These are phyloP conservation scores for Zygosaccharomyces sapae DNA, from an alignment of 1,139 yeast species.

Conservation along the genomic window DNA sequence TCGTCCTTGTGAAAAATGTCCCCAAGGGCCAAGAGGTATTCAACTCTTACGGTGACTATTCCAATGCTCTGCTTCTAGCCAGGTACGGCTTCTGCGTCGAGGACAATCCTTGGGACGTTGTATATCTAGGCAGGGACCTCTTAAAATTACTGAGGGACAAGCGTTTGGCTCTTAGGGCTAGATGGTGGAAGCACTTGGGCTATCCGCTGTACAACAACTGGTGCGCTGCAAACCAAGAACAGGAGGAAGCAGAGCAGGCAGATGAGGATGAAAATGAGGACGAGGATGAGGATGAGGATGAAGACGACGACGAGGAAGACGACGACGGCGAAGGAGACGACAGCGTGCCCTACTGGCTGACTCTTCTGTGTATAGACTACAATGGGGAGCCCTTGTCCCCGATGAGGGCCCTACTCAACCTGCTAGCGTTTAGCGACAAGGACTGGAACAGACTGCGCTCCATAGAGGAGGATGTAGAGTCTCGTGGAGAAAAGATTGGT, in stretches of 20 bases:
- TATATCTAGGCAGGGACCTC: constrained; percentile 55
- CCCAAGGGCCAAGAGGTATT: constrained; percentile 53
- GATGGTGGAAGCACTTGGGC: constrained; percentile 63
- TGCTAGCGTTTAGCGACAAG: constrained; percentile 7
- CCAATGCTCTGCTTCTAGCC: constrained; percentile 64
- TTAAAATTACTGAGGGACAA: constrained; percentile 41
- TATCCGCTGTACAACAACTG: constrained; percentile 38
- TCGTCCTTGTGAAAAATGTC: constrained; percentile 44
- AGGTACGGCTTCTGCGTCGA: constrained; percentile 69
- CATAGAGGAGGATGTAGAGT: constrained; percentile 4
- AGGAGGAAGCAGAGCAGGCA: constrained; percentile 9
- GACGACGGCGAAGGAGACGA: neutral
- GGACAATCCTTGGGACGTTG: constrained; percentile 54
- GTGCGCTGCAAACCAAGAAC: constrained; percentile 23
- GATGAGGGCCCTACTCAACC: constrained; percentile 11
- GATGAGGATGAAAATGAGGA: constrained; percentile 3
- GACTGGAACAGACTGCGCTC: constrained; percentile 10
- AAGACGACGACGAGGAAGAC: constrained; percentile 3
- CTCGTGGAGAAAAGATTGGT: neutral
- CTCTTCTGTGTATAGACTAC: constrained; percentile 15
- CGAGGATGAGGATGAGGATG: constrained; percentile 3
- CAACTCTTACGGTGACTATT: constrained; percentile 72
- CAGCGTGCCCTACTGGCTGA: constrained; percentile 17
- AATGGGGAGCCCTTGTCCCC: constrained; percentile 13
- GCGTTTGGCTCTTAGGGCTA: constrained; percentile 42